Conservation (phyloP, 257 asterid species). For the Echium plantagineum region DNA sequence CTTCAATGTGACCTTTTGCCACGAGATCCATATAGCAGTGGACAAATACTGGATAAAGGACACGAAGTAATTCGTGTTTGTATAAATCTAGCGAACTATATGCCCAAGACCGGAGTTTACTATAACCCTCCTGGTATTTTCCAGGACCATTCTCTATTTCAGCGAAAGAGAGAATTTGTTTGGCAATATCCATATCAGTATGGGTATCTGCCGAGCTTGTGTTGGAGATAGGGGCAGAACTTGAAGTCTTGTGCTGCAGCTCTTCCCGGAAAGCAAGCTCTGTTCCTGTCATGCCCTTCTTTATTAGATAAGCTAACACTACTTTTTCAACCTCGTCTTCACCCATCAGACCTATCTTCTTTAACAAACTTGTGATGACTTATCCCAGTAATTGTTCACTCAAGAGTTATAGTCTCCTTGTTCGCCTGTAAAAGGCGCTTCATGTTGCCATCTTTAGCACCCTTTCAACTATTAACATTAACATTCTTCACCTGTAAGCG, state of each 20-base stretch:
- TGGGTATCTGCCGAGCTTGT: conserved; percentile 36
- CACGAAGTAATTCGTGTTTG: conserved; percentile 98
- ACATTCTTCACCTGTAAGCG: too few species aligned
- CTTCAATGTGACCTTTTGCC: conserved; percentile 82
- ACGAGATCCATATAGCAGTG: conserved; percentile 98
- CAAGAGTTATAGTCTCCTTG: not conserved
- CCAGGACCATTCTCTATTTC: conserved; percentile 55
- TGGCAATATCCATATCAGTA: conserved; percentile 61
- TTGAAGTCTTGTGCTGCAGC: conserved; percentile 39
- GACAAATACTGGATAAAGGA: conserved; percentile 86
- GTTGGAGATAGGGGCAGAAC: conserved; percentile 9
- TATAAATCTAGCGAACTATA: conserved; percentile 82
- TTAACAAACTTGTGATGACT: not conserved
- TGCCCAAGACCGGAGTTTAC: conserved; percentile 92
- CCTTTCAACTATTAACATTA: too few species aligned
- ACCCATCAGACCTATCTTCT: not conserved
- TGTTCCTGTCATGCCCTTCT: conserved; percentile 44
- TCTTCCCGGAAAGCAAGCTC: conserved; percentile 78
- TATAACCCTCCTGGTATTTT: conserved; percentile 77
- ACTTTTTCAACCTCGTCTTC: not conserved
- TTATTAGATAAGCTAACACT: not conserved
- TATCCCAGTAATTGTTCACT: not conserved
- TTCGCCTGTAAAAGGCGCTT: too few species aligned
- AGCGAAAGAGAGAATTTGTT: conserved; percentile 53
- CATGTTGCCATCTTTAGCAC: too few species aligned